phyloP scores from a whole-genome alignment of 23 red algal species.

The Gracilaria gracilis region DNA sequence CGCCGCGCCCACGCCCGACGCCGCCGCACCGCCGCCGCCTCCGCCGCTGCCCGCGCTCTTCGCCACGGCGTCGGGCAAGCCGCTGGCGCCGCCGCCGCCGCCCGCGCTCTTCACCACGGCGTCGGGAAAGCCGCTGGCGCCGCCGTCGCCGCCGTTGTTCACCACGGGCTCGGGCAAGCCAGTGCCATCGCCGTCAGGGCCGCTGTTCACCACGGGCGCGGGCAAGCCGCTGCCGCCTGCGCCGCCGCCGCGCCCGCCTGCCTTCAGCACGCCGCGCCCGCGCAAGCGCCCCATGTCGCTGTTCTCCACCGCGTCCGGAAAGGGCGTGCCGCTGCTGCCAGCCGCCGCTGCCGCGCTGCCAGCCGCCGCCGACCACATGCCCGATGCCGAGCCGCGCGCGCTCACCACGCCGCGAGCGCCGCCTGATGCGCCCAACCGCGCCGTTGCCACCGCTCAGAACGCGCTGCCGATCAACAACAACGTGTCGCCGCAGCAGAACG shows the following conservation, averaged over 20 bases:
- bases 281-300: not conserved
- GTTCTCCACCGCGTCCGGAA: constrained; percentile 25
- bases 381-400: not conserved
- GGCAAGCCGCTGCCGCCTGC: not conserved
- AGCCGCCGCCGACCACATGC: not conserved
- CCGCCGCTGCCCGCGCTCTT: not conserved
- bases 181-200: not conserved
- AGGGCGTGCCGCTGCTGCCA: constrained; percentile 1
- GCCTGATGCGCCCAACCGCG: not conserved
- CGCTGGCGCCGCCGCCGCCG: not conserved
- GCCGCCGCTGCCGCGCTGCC: not conserved
- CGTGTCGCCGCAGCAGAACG: not conserved
- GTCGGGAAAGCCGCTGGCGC: no score
- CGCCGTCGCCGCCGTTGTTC: not conserved
- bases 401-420: not conserved
- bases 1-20: not conserved
- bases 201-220: not conserved
- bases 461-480: no score
- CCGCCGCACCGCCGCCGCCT: not conserved
- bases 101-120: not conserved
- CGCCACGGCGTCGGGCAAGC: no score
- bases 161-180: constrained; percentile 23
- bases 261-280: not conserved
- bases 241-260: not conserved
- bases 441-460: not conserved